phyloP scores from a whole-genome alignment of 1,284 basidiomycete genomes.

The Puccinia horiana region DNA sequence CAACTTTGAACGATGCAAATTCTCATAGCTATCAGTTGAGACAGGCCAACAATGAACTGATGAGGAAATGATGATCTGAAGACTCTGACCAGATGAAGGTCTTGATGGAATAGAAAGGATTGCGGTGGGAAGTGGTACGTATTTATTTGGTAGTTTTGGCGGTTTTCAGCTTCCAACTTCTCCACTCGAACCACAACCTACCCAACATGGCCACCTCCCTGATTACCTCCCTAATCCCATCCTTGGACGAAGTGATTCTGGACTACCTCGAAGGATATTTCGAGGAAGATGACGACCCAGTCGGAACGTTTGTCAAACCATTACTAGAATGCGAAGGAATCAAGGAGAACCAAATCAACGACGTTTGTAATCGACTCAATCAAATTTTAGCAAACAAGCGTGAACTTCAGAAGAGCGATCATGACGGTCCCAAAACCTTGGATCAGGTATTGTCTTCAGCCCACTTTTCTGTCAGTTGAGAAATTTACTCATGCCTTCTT shows the following conservation, averaged over 20 bases:
- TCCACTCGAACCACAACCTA: background rate
- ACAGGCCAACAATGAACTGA: no score
- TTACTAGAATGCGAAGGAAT: conserved; percentile 45
- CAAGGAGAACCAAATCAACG: conserved; percentile 64
- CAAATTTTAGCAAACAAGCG: conserved; percentile 68
- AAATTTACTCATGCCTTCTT: background rate
- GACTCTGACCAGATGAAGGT: no score
- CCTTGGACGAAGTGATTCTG: conserved; percentile 88
- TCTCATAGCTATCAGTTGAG: no score
- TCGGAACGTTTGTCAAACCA: conserved; percentile 36
- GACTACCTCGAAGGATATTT: conserved; percentile 90
- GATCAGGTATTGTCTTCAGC: conserved; percentile 58
- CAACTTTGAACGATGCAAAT: no score
- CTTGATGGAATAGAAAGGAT: no score
- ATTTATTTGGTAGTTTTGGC: no score
- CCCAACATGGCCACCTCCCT: conserved; percentile 68
- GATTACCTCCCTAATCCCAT: conserved; percentile 75
- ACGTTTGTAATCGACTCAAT: conserved; percentile 81
- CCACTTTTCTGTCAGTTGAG: background rate
- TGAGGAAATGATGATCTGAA: no score
- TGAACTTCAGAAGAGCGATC: conserved; percentile 57
- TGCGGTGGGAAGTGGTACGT: no score
- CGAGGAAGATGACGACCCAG: conserved; percentile 79
- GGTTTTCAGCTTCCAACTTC: no score
- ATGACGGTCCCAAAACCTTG: conserved; percentile 55